Percentiles rank a stretch among this genome's conserved stretches.
Evolutionary conservation across 116 monocot species (phyloP).

Genomic region (Trichopus zeylanicus): DNA sequence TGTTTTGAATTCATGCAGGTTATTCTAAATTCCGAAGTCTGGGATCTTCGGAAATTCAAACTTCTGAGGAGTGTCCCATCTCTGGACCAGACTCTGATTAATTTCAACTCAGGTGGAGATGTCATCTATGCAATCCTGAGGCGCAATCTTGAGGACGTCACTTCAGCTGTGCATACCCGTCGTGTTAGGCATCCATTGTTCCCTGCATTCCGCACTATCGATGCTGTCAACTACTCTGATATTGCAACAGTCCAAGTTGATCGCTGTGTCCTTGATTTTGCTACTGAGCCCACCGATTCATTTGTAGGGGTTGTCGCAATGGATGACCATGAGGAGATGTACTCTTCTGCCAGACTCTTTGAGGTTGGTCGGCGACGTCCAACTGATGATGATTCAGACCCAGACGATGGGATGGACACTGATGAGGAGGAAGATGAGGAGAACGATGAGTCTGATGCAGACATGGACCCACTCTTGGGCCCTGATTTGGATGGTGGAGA

Average conservation of each 20-base stretch:
- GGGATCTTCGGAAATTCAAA: slow-evolving; percentile 95
- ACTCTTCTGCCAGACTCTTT: slow-evolving; percentile 75
- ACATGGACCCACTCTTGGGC: slow-evolving; percentile 35
- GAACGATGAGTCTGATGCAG: slow-evolving; percentile 59
- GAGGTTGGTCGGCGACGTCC: slow-evolving; percentile 77
- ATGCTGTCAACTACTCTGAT: slow-evolving; percentile 83
- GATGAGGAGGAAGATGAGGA: slow-evolving; percentile 79
- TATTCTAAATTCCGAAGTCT: slow-evolving; percentile 95
- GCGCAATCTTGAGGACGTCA: slow-evolving; percentile 84
- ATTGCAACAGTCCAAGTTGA: slow-evolving; percentile 90
- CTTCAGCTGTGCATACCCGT: slow-evolving; percentile 68
- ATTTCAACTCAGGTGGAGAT: slow-evolving; percentile 72
- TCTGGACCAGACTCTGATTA: slow-evolving; percentile 88
- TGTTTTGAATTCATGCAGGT: slow-evolving; percentile 33
- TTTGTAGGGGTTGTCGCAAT: slow-evolving; percentile 81
- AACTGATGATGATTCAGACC: slow-evolving; percentile 96
- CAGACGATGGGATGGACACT: slow-evolving; percentile 72
- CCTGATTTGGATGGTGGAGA: slow-evolving; percentile 46
- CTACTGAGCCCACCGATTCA: slow-evolving; percentile 70
- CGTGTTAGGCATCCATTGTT: slow-evolving; percentile 78
- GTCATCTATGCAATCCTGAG: slow-evolving; percentile 89
- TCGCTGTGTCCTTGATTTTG: slow-evolving; percentile 89
- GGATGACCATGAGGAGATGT: slow-evolving; percentile 92
- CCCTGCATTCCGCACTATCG: slow-evolving; percentile 92
- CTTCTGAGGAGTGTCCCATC: slow-evolving; percentile 85